Base-by-base conservation (phyloP, 768 basidiomycete species). In the Tephrocybe sp. region DNA sequence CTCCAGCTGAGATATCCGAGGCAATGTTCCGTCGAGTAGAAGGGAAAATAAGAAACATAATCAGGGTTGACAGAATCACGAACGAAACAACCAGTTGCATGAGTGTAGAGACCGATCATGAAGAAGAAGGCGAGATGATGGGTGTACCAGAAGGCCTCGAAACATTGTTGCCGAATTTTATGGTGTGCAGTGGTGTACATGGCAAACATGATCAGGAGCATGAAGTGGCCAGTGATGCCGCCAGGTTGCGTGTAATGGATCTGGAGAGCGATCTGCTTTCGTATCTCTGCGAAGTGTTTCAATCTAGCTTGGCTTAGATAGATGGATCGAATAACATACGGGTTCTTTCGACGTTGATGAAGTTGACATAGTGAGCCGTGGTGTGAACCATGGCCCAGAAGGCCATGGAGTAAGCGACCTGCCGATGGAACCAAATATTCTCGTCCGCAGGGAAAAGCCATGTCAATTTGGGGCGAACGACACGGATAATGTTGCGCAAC, bases 71-170 rank as follows among this genome's bases (percentile, higher is more conserved):
- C 71, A n/a, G 80, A 75, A 65, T 93, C 92, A 40, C 94, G 92
- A 51, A 98, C 94, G 69, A 98, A 98, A 69, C 94, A 98, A 4
- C 94, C 93, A 47, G 88, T 88, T 8, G 93, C 92, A 65, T 95
- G 93, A 18, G 89, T 79, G 69, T 89, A 96, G 39, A 97, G 80
- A 26, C 83, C 89, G 53, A 95, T 74, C 84, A 95, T 90, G 74
- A 95, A 94, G 73, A 94, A 91, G 77, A 94, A 92, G 9, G 90
- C 91, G 32, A 94, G 82, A 58, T 95, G 94, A 57, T 96, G 94
- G 27, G 93, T 94, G 67, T 94, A 96, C 93, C 93, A 96, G 76
- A 98, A 98, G 1, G 83, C 91, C 67, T 98, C 94, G 69, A 95
- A 97, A 73, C 85, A 90, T 68, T 93, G 90, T 52, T 79, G 68